phyloP scores from a whole-genome alignment of 768 basidiomycete genomes.

The Kwoniella newhampshirensis region DNA sequence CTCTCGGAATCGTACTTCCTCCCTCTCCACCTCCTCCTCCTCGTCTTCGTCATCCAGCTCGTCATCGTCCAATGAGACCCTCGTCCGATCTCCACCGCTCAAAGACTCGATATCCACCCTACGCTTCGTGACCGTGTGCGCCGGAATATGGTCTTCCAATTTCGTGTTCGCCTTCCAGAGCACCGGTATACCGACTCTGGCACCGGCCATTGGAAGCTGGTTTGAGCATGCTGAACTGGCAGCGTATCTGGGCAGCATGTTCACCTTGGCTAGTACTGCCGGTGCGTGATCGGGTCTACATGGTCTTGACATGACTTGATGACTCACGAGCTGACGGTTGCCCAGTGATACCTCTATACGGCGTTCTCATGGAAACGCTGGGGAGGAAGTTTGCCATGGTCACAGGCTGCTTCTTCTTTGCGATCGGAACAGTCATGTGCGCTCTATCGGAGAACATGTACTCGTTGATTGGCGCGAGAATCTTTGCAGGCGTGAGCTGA shows the following conservation, averaged over 20 bases:
- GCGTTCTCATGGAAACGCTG: constrained; percentile 48
- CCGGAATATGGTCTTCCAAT: constrained; percentile 45
- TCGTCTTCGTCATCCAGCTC: background rate
- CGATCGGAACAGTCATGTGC: constrained; percentile 38
- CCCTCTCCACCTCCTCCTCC: background rate
- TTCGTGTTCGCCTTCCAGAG: constrained; percentile 51
- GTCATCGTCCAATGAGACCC: background rate
- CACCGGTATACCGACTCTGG: constrained; percentile 49
- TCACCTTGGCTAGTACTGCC: constrained; percentile 45
- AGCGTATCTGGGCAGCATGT: constrained; percentile 47
- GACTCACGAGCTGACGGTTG: background rate
- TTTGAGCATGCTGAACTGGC: constrained; percentile 51
- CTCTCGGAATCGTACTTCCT: constrained; percentile 2
- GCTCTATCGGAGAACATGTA: constrained; percentile 37
- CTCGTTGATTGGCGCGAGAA: constrained; percentile 39
- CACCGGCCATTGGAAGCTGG: constrained; percentile 36
- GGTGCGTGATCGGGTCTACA: constrained; percentile 24
- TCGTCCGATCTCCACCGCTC: constrained; percentile 27
- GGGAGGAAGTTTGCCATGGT: constrained; percentile 48
- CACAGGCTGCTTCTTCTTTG: constrained; percentile 46
- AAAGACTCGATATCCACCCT: constrained; percentile 30
- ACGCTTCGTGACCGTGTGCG: constrained; percentile 30
- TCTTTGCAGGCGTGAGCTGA: constrained; percentile 41
- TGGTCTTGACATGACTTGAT: background rate
- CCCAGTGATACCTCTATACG: constrained; percentile 49